phyloP scores from a whole-genome alignment of 345 rosid species.

The Rubroshorea leprosula region DNA sequence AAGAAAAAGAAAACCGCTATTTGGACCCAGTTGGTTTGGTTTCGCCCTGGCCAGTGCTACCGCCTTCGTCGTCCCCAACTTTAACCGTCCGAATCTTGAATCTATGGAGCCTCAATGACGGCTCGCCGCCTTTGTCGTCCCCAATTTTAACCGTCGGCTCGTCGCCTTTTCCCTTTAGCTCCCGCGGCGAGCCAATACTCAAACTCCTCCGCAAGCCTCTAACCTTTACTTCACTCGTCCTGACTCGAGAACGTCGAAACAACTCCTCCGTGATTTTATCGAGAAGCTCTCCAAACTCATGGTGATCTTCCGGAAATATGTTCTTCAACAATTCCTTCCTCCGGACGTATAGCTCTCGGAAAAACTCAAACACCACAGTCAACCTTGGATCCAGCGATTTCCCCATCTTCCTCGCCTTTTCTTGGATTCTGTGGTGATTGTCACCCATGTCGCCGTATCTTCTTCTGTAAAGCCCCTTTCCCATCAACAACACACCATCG shows the following conservation, averaged over 20 bases:
- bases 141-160: slow-evolving; percentile 17
- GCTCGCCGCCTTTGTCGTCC: neutral
- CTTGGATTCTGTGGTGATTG: neutral
- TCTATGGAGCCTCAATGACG: too few species aligned
- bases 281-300: slow-evolving; percentile 18
- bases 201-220: slow-evolving; percentile 28
- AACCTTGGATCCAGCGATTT: slow-evolving; percentile 29
- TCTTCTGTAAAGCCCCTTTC: slow-evolving; percentile 4
- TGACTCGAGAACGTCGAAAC: neutral
- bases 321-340: slow-evolving; percentile 31
- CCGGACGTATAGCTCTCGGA: slow-evolving; percentile 28
- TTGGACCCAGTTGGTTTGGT: slow-evolving; percentile 12
- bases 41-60: slow-evolving; percentile 14
- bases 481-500: slow-evolving; percentile 6
- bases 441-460: neutral
- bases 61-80: neutral
- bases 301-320: slow-evolving; percentile 22
- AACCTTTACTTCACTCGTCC: neutral
- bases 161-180: slow-evolving; percentile 12
- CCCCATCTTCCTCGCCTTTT: slow-evolving; percentile 1
- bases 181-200: slow-evolving; percentile 34
- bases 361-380: slow-evolving; percentile 23
- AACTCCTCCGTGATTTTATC: slow-evolving; percentile 13
- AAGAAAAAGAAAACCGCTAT: neutral
- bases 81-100: too few species aligned